phyloP scores from a whole-genome alignment of 768 basidiomycete species.

The Coprinopsis cinerea region DNA sequence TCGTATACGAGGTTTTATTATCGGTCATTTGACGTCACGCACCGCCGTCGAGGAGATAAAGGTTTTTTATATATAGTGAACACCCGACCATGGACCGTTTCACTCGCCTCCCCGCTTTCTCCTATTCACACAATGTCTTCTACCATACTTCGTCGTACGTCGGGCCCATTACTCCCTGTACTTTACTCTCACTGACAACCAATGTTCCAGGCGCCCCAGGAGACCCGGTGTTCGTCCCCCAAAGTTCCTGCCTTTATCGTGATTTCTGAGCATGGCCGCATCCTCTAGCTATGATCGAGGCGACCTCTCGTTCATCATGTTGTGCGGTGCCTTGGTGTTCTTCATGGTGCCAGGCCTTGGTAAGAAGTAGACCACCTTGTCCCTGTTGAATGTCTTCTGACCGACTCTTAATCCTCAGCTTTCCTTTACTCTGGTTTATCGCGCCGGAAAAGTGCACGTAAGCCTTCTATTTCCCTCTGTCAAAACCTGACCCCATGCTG shows the following conservation, averaged over 20 bases:
- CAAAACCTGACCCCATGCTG: not conserved
- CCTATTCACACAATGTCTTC: not conserved
- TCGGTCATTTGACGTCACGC: conserved; percentile 5
- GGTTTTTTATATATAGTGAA: not conserved
- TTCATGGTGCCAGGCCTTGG: conserved; percentile 78
- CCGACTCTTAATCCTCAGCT: conserved; percentile 31
- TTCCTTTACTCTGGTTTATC: conserved; percentile 72
- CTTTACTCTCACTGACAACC: not conserved
- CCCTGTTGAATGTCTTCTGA: conserved; percentile 1
- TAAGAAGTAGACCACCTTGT: conserved; percentile 17
- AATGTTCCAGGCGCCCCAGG: not conserved
- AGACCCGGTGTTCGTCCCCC: conserved; percentile 8
- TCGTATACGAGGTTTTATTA: not conserved
- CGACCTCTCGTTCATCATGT: conserved; percentile 65
- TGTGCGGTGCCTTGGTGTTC: conserved; percentile 64
- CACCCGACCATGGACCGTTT: not conserved
- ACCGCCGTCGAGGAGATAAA: not conserved
- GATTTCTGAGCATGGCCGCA: conserved; percentile 1
- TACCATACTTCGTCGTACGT: not conserved
- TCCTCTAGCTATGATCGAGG: conserved; percentile 60
- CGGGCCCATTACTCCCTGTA: not conserved
- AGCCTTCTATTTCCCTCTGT: conserved; percentile 13
- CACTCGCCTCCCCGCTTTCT: not conserved
- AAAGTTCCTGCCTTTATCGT: not conserved
- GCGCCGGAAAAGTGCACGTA: conserved; percentile 58